These are phyloP conservation scores for Citrus glauca DNA, from an alignment of 345 rosid species.

Conservation along the genomic window DNA sequence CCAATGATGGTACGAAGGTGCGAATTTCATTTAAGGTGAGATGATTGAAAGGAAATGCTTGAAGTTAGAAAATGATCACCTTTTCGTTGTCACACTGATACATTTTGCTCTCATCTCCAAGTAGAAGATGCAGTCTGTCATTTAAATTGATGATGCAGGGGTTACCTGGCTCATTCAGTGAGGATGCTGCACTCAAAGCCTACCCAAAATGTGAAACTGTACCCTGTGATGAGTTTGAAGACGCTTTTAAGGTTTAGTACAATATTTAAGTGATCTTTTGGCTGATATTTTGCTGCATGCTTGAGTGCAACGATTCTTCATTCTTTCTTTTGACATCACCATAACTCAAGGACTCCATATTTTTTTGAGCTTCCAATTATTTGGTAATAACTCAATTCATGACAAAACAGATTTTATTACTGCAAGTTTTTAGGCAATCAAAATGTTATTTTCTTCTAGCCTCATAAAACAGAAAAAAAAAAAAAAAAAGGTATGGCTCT, in stretches of 20 bases:
- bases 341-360: not conserved
- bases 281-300: not conserved
- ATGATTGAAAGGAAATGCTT: not conserved
- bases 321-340: not conserved
- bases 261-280: not conserved
- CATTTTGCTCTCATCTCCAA: not conserved
- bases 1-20: constrained; percentile 28
- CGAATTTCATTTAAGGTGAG: constrained; percentile 54
- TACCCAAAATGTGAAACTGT: constrained; percentile 59
- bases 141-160: constrained; percentile 35
- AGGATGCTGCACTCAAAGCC: constrained; percentile 66
- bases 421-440: not conserved
- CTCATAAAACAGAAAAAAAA: too few relatives aligned
- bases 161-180: constrained; percentile 46
- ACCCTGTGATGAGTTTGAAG: constrained; percentile 54
- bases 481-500: not conserved
- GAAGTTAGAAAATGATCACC: not conserved
- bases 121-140: not conserved
- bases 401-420: not conserved
- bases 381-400: not conserved
- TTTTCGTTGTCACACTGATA: not conserved
- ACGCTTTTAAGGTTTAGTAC: constrained; percentile 49
- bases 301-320: not conserved
- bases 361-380: not conserved
- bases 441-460: not conserved